Evolutionary conservation across 23 red algal species (phyloP), one percentile per base, ranked within the genome.

Genomic region (Porphyridium purpureum): DNA sequence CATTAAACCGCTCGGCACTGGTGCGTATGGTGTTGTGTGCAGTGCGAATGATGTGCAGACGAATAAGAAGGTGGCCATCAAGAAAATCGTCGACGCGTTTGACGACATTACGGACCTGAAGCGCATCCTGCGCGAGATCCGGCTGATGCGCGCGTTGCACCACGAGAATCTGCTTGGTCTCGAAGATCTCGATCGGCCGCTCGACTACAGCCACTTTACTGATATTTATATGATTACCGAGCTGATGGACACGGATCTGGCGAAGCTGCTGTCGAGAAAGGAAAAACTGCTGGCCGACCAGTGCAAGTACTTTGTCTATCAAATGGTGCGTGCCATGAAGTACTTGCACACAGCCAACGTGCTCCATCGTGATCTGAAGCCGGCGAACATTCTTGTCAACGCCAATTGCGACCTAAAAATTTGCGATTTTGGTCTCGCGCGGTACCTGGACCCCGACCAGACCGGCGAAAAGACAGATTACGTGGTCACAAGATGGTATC

Each of bases 171-270:
- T 98, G 55, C 57, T 98, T 24, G 40, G 52, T 17, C 63, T 98
- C 22, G 14, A 68, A 29, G 80, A 98, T 49, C 70, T 98, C 42
- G 74, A 78, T 21, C 70, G 77, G 33, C 80, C 80, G 21, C 67
- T 76, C 3, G 31, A 55, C 67, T 78, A 75, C 44, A 56, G 64
- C 21, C 20, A 21, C 24, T 98, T 86, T 56, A 66, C 79, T 26
- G 90, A 98, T 59, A 74, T 98, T 14, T 98, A 98, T 38, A 54
- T 98, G 31, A 64, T 85, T 4, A 86, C 77, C 5, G 79, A 83
- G 64, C 72, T 98, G 24, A 78, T 98, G 74, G 90, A 98, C 32
- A 86, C 90, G 4, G 90, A 98, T 50, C 49, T 98, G 74, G 48
- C 82, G 52, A 82, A 86, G 53, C 44, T 98, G 25, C 59, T 98